Evolutionary conservation across 208 protist genomes (phyloP).

Genomic region (Herpetomonas samuelpessoai): DNA sequence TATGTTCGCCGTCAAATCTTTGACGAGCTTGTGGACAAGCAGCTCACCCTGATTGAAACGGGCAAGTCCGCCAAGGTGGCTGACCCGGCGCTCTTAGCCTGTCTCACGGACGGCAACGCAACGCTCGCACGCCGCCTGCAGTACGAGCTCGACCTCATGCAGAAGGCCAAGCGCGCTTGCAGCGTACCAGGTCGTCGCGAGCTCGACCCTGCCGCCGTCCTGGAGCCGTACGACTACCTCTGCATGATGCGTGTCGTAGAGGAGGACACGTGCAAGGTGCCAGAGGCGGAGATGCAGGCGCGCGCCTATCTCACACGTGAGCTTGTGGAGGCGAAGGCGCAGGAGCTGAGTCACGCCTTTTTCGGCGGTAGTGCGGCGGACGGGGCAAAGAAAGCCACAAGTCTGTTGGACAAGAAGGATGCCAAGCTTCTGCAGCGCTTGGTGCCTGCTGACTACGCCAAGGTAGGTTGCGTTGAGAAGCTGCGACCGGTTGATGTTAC

Average conservation of each 20-base stretch:
- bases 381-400: conserved; percentile 4
- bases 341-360: conserved; percentile 45
- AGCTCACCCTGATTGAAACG: conserved; percentile 77
- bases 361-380: conserved; percentile 12
- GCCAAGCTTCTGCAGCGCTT: conserved; percentile 70
- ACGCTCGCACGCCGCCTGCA: conserved; percentile 41
- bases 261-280: conserved; percentile 53
- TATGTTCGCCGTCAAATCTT: conserved; percentile 76
- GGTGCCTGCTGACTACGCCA: conserved; percentile 67
- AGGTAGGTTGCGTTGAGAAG: conserved; percentile 75
- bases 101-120: conserved; percentile 51
- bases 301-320: conserved; percentile 66
- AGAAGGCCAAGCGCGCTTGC: conserved; percentile 51
- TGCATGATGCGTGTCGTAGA: conserved; percentile 91
- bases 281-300: conserved; percentile 77
- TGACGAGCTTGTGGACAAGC: conserved; percentile 73
- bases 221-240: conserved; percentile 76
- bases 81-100: conserved; percentile 50
- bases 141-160: conserved; percentile 56
- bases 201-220: conserved; percentile 54
- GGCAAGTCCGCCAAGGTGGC: conserved; percentile 65
- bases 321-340: conserved; percentile 50
- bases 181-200: conserved; percentile 64
- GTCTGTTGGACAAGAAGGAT: conserved; percentile 72
- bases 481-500: conserved; percentile 78